These are phyloP conservation scores for Volutella citrinella DNA, from an alignment of 2,329 filamentous ascomycete species.

Conservation along the genomic window DNA sequence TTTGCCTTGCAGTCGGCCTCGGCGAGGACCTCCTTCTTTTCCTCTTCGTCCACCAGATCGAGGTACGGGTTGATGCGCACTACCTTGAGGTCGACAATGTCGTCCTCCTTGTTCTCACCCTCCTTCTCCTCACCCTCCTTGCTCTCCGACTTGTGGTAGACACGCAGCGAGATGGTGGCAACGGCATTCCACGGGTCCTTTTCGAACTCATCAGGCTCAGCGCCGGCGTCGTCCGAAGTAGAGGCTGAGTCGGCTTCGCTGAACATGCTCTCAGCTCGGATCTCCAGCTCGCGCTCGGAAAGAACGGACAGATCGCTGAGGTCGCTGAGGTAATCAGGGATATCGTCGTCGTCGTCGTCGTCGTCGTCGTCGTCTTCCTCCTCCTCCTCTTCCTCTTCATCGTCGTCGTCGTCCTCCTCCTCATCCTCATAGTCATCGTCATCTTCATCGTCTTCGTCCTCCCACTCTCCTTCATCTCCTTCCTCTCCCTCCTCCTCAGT, in stretches of 20 bases:
- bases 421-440: background rate
- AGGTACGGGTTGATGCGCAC: conserved; percentile 36
- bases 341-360: conserved; percentile 26
- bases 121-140: no score
- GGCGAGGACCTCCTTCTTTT: conserved; percentile 18
- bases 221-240: conserved; percentile 4
- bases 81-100: conserved; percentile 37
- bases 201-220: conserved; percentile 51
- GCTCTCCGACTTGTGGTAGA: conserved; percentile 61
- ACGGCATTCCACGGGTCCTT: conserved; percentile 62
- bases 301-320: conserved; percentile 37
- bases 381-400: conserved; percentile 8
- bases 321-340: conserved; percentile 22
- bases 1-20: conserved; percentile 26
- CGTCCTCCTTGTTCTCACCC: conserved; percentile 27
- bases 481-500: background rate
- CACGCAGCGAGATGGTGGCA: conserved; percentile 58
- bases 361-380: conserved; percentile 17
- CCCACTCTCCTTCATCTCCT: conserved; percentile 2
- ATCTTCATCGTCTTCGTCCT: conserved; percentile 2
- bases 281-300: conserved; percentile 38
- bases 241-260: conserved; percentile 8
- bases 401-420: background rate
- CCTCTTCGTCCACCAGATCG: conserved; percentile 18
- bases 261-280: conserved; percentile 22